Conservation (phyloP, 495 filamentous ascomycete genomes). For the Entonaema liquescens region DNA sequence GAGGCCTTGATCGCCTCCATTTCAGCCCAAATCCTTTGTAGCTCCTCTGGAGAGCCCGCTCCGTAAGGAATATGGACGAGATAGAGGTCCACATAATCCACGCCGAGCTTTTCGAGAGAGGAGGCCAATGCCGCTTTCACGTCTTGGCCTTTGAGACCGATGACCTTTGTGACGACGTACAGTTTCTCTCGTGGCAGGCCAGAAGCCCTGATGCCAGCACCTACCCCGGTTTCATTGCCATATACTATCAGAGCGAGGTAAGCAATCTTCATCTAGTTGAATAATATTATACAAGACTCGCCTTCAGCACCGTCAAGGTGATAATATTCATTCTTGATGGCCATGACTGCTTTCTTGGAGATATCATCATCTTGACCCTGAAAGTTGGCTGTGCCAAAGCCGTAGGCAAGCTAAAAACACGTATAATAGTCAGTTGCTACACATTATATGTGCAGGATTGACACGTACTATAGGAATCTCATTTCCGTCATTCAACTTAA, state of each 20-base stretch:
- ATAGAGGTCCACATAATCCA: conserved; percentile 86
- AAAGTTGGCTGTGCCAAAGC: conserved; percentile 61
- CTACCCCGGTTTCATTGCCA: conserved; percentile 79
- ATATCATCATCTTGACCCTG: conserved; percentile 58
- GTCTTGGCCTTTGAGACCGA: conserved; percentile 53
- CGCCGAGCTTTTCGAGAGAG: conserved; percentile 75
- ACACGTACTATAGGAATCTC: no score
- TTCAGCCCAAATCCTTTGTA: conserved; percentile 76
- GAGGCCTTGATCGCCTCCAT: conserved; percentile 76
- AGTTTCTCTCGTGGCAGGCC: conserved; percentile 70
- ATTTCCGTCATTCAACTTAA: no score
- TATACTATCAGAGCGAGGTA: conserved; percentile 64
- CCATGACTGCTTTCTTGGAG: conserved; percentile 67
- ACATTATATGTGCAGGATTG: no score
- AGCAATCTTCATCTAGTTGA: not conserved
- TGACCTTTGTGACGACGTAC: conserved; percentile 77
- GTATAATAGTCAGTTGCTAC: not conserved
- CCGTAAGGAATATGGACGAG: conserved; percentile 81
- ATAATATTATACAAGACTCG: conserved; percentile 22
- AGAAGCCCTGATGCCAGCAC: conserved; percentile 73
- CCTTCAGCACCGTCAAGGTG: conserved; percentile 82
- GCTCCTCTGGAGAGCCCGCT: conserved; percentile 65
- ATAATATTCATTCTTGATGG: conserved; percentile 73
- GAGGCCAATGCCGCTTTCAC: conserved; percentile 71
- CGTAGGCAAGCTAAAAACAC: conserved; percentile 72